Base-by-base conservation (phyloP, 2,329 filamentous ascomycete genomes). In the Colletotrichum australisinense region DNA sequence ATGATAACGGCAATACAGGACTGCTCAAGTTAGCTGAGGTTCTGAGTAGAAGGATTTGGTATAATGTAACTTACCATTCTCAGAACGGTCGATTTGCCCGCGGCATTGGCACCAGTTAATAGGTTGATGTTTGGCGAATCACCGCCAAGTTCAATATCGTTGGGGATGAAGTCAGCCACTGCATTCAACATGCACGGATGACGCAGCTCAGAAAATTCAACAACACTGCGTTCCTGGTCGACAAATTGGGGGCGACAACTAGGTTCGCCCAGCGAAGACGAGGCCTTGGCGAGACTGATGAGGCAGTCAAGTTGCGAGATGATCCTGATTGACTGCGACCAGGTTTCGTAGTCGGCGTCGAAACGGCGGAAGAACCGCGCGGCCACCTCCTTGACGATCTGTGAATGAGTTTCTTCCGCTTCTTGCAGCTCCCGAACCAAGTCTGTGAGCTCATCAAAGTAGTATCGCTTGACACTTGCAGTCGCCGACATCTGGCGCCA, bases 401-500 rank as follows among this genome's bases (percentile, higher is more conserved):
- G 96, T 4, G 92, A 92, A 82, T 98, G 97, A 1, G 92, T 97
- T 82, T 99, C 97, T 80, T 98, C 95, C 1, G 95, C 94, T 84
- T 99, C 97, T 80, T 98, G 97, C 22, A 98, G 88, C 77, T 95
- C 90, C 63, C 96, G 93, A 26, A 99, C 95, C 2, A 98, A 89
- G 32, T 89, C 88, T 16, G 93, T 93, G 16, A 98, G 88, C 78
- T 97, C 93, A 1, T 92, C 89, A 77, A 95, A 97, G 85, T 98
- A 99, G 86, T 96, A 99, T 0, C 97, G 93, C 83, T 97, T 98
- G 79, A 97, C 94, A 69, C 93, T 91, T 75, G 93, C 91, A 0
- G 97, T 98, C 0, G 95, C 93, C 5, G 97, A 98, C 95, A 98
- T 98, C 80, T 98, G 96, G 75, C 95, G 92, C 95, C 97, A 99